A percentile compares a stretch with the other conserved stretches of the same genome.
Conservation (phyloP, 441 rosid species). For the Viola pubescens region DNA sequence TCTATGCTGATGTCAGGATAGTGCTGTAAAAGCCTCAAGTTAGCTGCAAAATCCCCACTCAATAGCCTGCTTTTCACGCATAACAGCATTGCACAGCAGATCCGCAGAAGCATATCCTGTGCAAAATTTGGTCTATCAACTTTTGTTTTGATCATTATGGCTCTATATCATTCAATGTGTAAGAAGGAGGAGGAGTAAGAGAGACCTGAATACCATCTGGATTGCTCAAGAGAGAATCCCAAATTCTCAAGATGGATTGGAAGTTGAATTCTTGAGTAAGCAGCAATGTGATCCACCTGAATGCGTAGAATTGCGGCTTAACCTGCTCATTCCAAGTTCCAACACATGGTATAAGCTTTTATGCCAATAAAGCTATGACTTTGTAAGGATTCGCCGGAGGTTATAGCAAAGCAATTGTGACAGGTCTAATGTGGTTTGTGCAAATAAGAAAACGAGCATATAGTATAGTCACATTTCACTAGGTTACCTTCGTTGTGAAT, state of each 20-base stretch:
- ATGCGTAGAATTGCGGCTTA: constrained; percentile 61
- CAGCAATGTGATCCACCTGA: constrained; percentile 72
- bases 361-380: background rate
- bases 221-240: constrained; percentile 67
- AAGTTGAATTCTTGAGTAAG: constrained; percentile 66
- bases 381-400: background rate
- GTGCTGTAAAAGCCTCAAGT: constrained; percentile 53
- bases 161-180: too few relatives aligned
- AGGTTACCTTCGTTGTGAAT: constrained; percentile 40
- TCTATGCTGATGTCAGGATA: constrained; percentile 48
- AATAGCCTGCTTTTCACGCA: constrained; percentile 44
- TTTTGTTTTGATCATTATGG: too few relatives aligned
- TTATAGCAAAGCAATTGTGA: background rate
- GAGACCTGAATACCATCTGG: constrained; percentile 56
- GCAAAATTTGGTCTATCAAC: background rate
- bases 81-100: constrained; percentile 64
- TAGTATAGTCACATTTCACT: background rate
- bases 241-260: constrained; percentile 52
- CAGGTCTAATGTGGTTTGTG: background rate
- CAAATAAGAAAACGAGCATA: background rate
- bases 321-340: constrained; percentile 34
- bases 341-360: constrained; percentile 6
- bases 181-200: constrained; percentile 11
- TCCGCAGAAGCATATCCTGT: constrained; percentile 66
- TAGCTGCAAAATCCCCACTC: constrained; percentile 51